Percentiles rank a stretch among this genome's conserved stretches.
Conservation (phyloP, 768 basidiomycete genomes). For the Ephemerocybe angulata region DNA sequence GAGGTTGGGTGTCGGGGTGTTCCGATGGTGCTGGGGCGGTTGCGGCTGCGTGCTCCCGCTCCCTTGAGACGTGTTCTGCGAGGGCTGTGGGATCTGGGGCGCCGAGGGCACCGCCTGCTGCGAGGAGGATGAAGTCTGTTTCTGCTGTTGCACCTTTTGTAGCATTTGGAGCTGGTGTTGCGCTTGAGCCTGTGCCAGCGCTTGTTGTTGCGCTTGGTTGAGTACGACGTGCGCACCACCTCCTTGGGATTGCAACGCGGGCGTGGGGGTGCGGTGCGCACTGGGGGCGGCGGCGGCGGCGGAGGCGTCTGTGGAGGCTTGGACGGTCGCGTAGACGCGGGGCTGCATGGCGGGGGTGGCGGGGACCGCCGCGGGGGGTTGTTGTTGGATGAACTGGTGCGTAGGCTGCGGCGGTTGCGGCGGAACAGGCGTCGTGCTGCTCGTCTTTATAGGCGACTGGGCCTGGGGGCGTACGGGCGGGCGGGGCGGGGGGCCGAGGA, state of each 20-base stretch:
- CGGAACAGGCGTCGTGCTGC: constrained; percentile 34
- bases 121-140: neutral
- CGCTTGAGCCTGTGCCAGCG: too few species aligned
- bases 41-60: too few species aligned
- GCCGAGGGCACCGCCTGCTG: neutral
- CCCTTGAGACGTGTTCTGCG: neutral
- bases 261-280: constrained; percentile 36
- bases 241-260: too few species aligned
- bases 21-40: neutral
- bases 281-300: constrained; percentile 25
- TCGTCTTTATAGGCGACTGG: too few species aligned
- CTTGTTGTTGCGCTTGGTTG: too few species aligned
- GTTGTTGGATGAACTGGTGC: constrained; percentile 34
- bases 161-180: constrained; percentile 17
- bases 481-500: constrained; percentile 18
- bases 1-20: constrained; percentile 2
- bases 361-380: constrained; percentile 26
- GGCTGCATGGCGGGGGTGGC: constrained; percentile 32
- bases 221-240: too few species aligned
- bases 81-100: neutral
- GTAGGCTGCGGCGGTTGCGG: constrained; percentile 21
- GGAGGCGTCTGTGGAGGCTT: constrained; percentile 33
- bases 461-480: constrained; percentile 17
- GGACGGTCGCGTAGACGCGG: constrained; percentile 32
- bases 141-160: constrained; percentile 16